phyloP scores from a whole-genome alignment of 345 rosid genomes.

The Sapria himalayana region DNA sequence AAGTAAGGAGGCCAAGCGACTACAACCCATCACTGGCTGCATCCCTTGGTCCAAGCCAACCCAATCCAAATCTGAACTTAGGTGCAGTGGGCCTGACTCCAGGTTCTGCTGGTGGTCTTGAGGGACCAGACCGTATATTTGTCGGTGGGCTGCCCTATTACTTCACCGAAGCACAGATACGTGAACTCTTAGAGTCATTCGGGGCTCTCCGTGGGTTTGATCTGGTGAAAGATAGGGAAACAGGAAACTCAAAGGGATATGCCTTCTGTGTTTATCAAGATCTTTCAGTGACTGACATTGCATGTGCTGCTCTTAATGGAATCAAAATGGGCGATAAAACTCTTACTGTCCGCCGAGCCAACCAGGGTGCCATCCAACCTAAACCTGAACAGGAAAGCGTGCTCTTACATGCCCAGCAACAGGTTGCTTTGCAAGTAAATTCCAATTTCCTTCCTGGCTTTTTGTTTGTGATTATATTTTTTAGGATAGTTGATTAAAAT shows the following conservation, averaged over 20 bases:
- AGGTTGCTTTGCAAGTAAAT: no score
- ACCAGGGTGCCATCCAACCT: conserved; percentile 75
- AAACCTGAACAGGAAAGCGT: conserved; percentile 90
- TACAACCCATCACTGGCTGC: conserved; percentile 94
- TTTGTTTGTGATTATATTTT: no score
- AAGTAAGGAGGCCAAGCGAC: conserved; percentile 97
- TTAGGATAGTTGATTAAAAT: no score
- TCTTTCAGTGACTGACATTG: conserved; percentile 90
- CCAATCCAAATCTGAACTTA: conserved; percentile 77
- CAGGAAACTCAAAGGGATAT: conserved; percentile 88
- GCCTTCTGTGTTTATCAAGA: conserved; percentile 90
- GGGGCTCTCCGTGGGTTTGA: conserved; percentile 77
- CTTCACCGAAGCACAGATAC: conserved; percentile 73
- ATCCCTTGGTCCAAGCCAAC: conserved; percentile 97
- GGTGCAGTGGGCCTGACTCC: conserved; percentile 80
- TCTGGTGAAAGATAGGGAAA: conserved; percentile 84
- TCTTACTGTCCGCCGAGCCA: conserved; percentile 87
- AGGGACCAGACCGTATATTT: conserved; percentile 89
- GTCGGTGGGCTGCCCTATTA: conserved; percentile 92
- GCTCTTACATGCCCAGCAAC: conserved; percentile 85
- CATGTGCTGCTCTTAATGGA: conserved; percentile 90
- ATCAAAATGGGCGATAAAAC: conserved; percentile 99
- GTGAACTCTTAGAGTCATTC: conserved; percentile 88
- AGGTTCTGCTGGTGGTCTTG: conserved; percentile 93
- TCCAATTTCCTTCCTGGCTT: no score